phyloP scores from a whole-genome alignment of 495 filamentous ascomycete species.

The Trichoderma gamsii region DNA sequence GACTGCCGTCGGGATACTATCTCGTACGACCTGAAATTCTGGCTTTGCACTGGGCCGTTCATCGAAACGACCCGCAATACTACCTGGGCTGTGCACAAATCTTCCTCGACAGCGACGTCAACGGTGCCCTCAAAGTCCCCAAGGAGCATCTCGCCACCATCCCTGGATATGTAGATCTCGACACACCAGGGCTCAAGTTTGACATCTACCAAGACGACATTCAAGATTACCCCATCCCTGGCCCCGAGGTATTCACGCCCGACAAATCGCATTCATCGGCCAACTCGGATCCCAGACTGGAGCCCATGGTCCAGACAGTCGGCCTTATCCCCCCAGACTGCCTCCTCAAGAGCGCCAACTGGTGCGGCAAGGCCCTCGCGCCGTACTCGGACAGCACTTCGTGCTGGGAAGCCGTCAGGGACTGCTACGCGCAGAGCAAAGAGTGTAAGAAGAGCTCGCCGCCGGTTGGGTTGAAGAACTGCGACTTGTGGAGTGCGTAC shows the following conservation, averaged over 20 bases:
- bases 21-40: conserved; percentile 62
- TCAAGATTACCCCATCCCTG: conserved; percentile 50
- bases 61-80: conserved; percentile 52
- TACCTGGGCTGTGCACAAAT: conserved; percentile 68
- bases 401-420: conserved; percentile 50
- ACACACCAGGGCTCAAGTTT: conserved; percentile 50
- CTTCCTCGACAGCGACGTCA: conserved; percentile 47
- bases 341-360: conserved; percentile 62
- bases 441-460: conserved; percentile 52
- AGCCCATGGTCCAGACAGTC: conserved; percentile 27
- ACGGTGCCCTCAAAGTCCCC: conserved; percentile 31
- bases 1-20: conserved; percentile 59
- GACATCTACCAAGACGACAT: conserved; percentile 49
- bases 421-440: conserved; percentile 53
- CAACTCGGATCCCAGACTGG: neutral
- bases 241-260: conserved; percentile 47
- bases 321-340: conserved; percentile 47
- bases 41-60: conserved; percentile 55
- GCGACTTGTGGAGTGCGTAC: conserved; percentile 53
- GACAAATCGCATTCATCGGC: neutral
- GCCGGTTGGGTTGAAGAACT: conserved; percentile 52
- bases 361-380: conserved; percentile 57
- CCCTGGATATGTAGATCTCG: conserved; percentile 53
- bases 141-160: conserved; percentile 48
- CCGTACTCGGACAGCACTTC: conserved; percentile 45